phyloP scores from a whole-genome alignment of 306 rosid species.

The Amphicarpaea edgeworthii region DNA sequence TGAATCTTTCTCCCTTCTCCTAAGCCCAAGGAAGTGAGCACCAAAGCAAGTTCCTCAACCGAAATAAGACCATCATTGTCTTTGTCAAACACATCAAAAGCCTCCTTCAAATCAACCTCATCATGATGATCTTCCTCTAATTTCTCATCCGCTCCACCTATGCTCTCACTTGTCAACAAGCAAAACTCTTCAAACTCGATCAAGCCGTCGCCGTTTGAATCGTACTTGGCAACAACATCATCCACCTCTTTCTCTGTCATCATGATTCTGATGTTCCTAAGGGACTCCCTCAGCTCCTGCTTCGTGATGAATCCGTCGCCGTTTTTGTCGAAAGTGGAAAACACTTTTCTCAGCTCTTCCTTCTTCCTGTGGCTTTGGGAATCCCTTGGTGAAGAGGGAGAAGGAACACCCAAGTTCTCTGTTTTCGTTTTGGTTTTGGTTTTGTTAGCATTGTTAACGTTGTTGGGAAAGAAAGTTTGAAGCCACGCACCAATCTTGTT shows the following conservation, averaged over 20 bases:
- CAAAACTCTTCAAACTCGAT: conserved; percentile 86
- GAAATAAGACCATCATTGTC: conserved; percentile 76
- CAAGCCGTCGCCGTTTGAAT: conserved; percentile 81
- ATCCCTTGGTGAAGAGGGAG: background rate
- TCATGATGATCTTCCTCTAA: conserved; percentile 26
- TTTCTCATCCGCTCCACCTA: conserved; percentile 41
- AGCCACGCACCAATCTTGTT: conserved; percentile 58
- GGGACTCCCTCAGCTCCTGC: conserved; percentile 71
- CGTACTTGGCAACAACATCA: conserved; percentile 68
- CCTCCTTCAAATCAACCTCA: conserved; percentile 65
- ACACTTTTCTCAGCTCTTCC: conserved; percentile 60
- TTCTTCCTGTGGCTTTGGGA: background rate
- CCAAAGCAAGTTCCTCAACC: conserved; percentile 70
- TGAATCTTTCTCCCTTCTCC: conserved; percentile 72
- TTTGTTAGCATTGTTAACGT: conserved; percentile 10
- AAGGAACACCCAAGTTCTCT: background rate
- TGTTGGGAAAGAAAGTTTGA: conserved; percentile 40
- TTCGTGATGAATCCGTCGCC: conserved; percentile 76
- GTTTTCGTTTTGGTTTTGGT: too few relatives aligned
- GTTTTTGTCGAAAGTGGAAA: conserved; percentile 80
- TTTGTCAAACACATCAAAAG: conserved; percentile 86
- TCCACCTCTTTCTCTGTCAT: conserved; percentile 67
- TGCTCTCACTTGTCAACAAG: conserved; percentile 50
- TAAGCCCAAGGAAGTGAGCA: conserved; percentile 69
- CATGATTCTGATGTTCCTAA: conserved; percentile 67